These are phyloP conservation scores for Kluyveromyces nonfermentans DNA, from an alignment of 805 yeast species.

Conservation along the genomic window DNA sequence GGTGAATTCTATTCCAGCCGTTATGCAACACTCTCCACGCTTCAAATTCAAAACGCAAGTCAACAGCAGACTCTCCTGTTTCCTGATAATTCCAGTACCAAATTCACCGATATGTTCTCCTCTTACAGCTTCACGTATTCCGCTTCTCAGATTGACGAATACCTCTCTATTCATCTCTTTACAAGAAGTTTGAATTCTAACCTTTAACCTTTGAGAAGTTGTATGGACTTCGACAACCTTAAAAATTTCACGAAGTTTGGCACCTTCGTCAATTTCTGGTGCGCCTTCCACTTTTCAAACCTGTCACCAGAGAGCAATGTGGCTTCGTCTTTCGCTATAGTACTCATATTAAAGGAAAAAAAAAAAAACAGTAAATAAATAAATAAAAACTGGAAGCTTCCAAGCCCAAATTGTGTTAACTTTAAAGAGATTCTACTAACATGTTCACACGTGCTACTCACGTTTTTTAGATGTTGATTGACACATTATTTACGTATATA, in stretches of 20 bases:
- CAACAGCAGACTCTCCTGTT: neutral
- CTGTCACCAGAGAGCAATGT: too few species aligned
- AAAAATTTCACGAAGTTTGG: neutral
- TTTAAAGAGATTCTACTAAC: too few species aligned
- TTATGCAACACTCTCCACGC: neutral
- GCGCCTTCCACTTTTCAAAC: neutral
- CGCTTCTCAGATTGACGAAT: neutral
- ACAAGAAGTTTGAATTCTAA: neutral
- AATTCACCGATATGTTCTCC: neutral
- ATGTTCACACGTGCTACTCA: too few species aligned
- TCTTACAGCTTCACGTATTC: neutral
- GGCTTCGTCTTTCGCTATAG: neutral
- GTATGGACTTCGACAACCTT: neutral
- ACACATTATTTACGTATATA: neutral
- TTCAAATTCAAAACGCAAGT: neutral
- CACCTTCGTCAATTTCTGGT: neutral
- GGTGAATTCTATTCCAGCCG: neutral
- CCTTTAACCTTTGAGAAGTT: neutral
- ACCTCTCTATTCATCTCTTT: neutral
- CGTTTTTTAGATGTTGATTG: too few species aligned
- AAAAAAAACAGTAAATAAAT: neutral
- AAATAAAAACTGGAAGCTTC: neutral
- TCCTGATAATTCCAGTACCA: neutral
- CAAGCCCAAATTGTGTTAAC: too few species aligned
- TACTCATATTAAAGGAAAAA: neutral